phyloP scores from a whole-genome alignment of 179 eudicot genomes.

The Corrigiola litoralis region DNA sequence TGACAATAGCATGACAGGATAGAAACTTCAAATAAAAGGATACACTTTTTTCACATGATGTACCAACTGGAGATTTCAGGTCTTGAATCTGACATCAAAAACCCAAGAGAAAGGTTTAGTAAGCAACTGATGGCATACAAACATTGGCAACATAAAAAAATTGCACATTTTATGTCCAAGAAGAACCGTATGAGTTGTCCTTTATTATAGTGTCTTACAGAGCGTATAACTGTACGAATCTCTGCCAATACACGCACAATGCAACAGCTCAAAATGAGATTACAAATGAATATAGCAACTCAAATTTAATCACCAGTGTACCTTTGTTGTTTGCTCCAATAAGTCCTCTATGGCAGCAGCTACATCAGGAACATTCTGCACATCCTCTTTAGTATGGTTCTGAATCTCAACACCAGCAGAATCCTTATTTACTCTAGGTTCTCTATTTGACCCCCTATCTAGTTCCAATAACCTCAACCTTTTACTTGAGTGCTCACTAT shows the following conservation, averaged over 20 bases:
- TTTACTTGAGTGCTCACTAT: slow-evolving; percentile 33
- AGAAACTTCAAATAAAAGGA: slow-evolving; percentile 29
- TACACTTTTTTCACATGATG: slow-evolving; percentile 51
- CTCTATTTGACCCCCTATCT: slow-evolving; percentile 21
- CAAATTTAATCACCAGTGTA: slow-evolving; percentile 15
- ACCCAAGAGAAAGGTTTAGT: slow-evolving; percentile 10
- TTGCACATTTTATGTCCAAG: background rate
- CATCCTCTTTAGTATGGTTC: slow-evolving; percentile 29
- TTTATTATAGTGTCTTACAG: too few relatives aligned
- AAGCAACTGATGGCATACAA: background rate
- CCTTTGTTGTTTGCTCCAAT: slow-evolving; percentile 92
- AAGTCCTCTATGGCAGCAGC: slow-evolving; percentile 95
- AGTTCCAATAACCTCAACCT: slow-evolving; percentile 36
- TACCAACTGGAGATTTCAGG: slow-evolving; percentile 44
- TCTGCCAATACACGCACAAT: background rate
- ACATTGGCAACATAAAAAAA: background rate
- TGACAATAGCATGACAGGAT: background rate
- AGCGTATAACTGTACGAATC: slow-evolving; percentile 5
- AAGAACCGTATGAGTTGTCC: background rate
- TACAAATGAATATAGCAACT: background rate
- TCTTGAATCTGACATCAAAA: slow-evolving; percentile 60
- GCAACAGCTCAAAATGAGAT: background rate
- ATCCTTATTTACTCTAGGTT: slow-evolving; percentile 2
- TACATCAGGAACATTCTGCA: slow-evolving; percentile 61
- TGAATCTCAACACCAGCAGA: slow-evolving; percentile 24